These are phyloP conservation scores for Neonectria magnoliae DNA, from an alignment of 2,329 filamentous ascomycete genomes.

Conservation along the genomic window DNA sequence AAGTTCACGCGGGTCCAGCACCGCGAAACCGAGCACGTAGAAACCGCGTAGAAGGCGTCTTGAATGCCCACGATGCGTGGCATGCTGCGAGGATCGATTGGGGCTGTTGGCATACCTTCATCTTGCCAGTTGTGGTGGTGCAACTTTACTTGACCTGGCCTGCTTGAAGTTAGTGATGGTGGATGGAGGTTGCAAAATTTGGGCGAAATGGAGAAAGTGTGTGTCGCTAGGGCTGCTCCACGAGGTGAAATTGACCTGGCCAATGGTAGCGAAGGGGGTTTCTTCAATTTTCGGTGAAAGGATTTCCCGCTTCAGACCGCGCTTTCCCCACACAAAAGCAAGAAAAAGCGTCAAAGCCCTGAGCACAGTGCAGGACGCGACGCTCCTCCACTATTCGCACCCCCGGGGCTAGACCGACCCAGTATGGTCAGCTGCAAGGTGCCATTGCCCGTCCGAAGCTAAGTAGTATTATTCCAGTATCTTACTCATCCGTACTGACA, in stretches of 20 bases:
- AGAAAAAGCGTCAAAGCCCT: constrained; percentile 12
- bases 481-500: neutral
- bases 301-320: constrained; percentile 28
- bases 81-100: constrained; percentile 11
- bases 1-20: neutral
- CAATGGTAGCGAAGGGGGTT: constrained; percentile 45
- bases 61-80: neutral
- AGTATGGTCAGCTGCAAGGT: too few species aligned
- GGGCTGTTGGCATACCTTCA: constrained; percentile 53
- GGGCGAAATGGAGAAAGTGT: constrained; percentile 53
- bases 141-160: constrained; percentile 56
- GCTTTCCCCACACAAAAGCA: constrained; percentile 4
- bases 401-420: too few species aligned
- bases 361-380: constrained; percentile 19
- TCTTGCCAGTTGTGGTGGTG: constrained; percentile 59
- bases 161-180: constrained; percentile 52
- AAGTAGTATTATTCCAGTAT: neutral
- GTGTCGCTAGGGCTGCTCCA: constrained; percentile 54
- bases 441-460: too few species aligned
- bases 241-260: constrained; percentile 34
- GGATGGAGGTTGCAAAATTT: constrained; percentile 48
- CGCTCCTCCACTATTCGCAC: neutral
- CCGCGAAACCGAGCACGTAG: neutral
- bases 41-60: neutral
- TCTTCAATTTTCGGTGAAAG: constrained; percentile 32